Evolutionary conservation across 257 asterid species (phyloP).

Genomic region (Fraxinus pennsylvanica): DNA sequence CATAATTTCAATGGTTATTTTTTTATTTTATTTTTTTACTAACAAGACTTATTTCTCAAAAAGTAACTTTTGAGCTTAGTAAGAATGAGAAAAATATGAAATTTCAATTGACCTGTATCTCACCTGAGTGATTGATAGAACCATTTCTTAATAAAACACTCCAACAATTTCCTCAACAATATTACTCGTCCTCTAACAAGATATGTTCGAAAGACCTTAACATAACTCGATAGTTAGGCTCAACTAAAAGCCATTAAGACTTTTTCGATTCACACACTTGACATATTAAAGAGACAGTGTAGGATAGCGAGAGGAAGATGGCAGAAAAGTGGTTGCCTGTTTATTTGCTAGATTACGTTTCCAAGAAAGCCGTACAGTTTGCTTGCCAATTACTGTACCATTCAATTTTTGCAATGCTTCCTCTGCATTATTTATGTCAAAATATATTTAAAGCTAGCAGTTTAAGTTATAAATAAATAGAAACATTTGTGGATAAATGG

Average conservation of each 20-base stretch:
- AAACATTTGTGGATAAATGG: too few species aligned
- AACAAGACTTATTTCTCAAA: too few species aligned
- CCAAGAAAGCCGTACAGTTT: slow-evolving; percentile 88
- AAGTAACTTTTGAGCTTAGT: not conserved
- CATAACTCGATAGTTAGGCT: too few species aligned
- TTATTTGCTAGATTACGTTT: slow-evolving; percentile 75
- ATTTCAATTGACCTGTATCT: too few species aligned
- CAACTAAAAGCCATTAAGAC: too few species aligned
- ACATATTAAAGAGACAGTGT: not conserved
- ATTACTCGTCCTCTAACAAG: not conserved
- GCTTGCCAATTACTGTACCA: slow-evolving; percentile 74
- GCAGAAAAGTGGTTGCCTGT: slow-evolving; percentile 44
- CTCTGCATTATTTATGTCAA: slow-evolving; percentile 67
- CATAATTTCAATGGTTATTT: too few species aligned
- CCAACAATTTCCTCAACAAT: too few species aligned
- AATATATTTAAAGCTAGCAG: not conserved
- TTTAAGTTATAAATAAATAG: too few species aligned
- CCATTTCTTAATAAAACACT: too few species aligned
- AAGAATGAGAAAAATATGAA: too few species aligned
- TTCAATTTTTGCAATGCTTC: slow-evolving; percentile 75
- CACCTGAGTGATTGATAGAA: too few species aligned
- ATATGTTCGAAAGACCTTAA: not conserved
- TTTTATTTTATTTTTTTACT: too few species aligned
- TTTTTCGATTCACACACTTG: not conserved
- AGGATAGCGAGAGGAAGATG: not conserved